phyloP scores from a whole-genome alignment of 371 early-diverging fungal genomes.

The Batkoa obscura region DNA sequence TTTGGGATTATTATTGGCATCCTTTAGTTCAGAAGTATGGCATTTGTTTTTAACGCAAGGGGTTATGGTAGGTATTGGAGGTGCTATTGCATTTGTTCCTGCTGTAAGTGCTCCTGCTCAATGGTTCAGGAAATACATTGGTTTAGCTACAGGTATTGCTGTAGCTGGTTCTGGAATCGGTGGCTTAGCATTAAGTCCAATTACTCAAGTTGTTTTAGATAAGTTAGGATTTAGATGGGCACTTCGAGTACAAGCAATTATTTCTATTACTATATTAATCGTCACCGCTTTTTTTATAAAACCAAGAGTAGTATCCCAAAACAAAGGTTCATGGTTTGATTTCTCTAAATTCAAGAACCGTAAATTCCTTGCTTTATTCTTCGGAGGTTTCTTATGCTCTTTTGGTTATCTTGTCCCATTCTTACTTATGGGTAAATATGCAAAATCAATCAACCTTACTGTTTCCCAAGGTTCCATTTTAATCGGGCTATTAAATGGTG shows the following conservation, averaged over 20 bases:
- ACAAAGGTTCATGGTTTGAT: background rate
- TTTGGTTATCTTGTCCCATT: conserved; percentile 16
- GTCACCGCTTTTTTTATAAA: background rate
- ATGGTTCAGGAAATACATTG: conserved; percentile 47
- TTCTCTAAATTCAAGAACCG: conserved; percentile 14
- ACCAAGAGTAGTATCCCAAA: background rate
- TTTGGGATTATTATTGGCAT: conserved; percentile 19
- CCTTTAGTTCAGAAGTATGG: conserved; percentile 15
- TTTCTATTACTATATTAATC: conserved; percentile 17
- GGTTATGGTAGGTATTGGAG: conserved; percentile 25
- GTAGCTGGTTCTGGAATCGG: conserved; percentile 62
- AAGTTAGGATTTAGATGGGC: conserved; percentile 36
- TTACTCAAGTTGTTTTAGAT: conserved; percentile 33
- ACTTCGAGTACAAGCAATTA: conserved; percentile 35
- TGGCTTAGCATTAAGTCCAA: conserved; percentile 44
- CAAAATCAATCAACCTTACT: conserved; percentile 13
- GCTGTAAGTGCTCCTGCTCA: conserved; percentile 38
- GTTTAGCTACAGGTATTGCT: conserved; percentile 51
- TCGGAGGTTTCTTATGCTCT: conserved; percentile 13
- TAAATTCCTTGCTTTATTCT: conserved; percentile 12
- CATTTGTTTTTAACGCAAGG: conserved; percentile 31
- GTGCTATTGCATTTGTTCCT: conserved; percentile 32
- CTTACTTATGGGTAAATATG: conserved; percentile 17
- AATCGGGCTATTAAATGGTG: conserved; percentile 27
- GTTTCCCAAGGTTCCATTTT: conserved; percentile 20